phyloP scores from a whole-genome alignment of 768 basidiomycete genomes.

The Amanita subjunquillea region DNA sequence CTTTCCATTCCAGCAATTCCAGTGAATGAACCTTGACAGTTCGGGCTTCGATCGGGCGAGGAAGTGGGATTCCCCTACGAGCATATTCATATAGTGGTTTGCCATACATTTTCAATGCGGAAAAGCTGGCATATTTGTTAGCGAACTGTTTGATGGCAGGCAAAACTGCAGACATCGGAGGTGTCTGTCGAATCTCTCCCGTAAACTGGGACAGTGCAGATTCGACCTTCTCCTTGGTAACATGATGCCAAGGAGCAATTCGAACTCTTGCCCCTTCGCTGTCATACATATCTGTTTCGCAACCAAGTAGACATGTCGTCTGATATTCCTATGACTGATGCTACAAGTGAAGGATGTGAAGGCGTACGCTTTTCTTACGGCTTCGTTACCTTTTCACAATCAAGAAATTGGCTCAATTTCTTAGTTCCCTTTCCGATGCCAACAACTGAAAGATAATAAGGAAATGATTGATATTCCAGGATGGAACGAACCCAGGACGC shows the following conservation, averaged over 20 bases:
- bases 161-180: slow-evolving; percentile 66
- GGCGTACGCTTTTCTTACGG: background rate
- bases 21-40: slow-evolving; percentile 75
- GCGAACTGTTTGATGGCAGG: background rate
- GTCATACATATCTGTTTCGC: slow-evolving; percentile 92
- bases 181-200: slow-evolving; percentile 83
- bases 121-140: slow-evolving; percentile 52
- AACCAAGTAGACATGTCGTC: slow-evolving; percentile 85
- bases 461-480: background rate
- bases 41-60: slow-evolving; percentile 87
- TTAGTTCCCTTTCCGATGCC: slow-evolving; percentile 90
- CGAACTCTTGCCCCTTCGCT: slow-evolving; percentile 78
- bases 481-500: slow-evolving; percentile 64
- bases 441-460: slow-evolving; percentile 47
- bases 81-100: slow-evolving; percentile 94
- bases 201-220: slow-evolving; percentile 58
- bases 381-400: slow-evolving; percentile 71
- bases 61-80: slow-evolving; percentile 80
- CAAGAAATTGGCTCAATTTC: slow-evolving; percentile 69
- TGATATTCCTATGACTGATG: slow-evolving; percentile 65
- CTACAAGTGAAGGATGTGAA: background rate
- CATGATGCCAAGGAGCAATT: slow-evolving; percentile 70
- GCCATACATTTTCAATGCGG: slow-evolving; percentile 98
- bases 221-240: slow-evolving; percentile 72
- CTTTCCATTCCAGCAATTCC: slow-evolving; percentile 72